These are phyloP conservation scores for Hypholoma sublateritium DNA, from an alignment of 768 basidiomycete species.

Conservation along the genomic window DNA sequence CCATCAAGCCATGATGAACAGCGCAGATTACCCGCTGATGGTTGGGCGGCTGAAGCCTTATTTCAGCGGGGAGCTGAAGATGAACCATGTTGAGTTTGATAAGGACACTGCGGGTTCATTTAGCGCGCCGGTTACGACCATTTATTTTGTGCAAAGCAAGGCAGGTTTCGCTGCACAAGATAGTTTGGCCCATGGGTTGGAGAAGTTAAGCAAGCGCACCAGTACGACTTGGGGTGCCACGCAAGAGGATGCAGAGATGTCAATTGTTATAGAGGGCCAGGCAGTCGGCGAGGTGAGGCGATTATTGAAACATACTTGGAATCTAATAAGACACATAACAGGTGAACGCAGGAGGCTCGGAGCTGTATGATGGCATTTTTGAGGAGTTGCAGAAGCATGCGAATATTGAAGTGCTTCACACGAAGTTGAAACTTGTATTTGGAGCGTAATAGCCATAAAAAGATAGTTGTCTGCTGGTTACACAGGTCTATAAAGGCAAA, in stretches of 20 bases:
- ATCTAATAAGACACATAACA: too few species aligned
- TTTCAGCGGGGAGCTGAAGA: constrained; percentile 11
- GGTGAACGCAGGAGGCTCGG: too few species aligned
- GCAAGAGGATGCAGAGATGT: constrained; percentile 1
- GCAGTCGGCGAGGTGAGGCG: constrained; percentile 5
- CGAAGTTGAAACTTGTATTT: background rate
- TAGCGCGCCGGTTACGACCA: constrained; percentile 10
- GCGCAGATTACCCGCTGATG: constrained; percentile 11
- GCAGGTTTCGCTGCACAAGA: background rate
- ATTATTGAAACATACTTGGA: too few species aligned
- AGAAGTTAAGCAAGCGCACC: background rate
- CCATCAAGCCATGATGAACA: constrained; percentile 15
- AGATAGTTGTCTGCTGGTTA: background rate
- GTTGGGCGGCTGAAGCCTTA: constrained; percentile 11
- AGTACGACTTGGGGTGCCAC: constrained; percentile 11
- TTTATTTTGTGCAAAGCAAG: constrained; percentile 7
- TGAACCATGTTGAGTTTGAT: constrained; percentile 18
- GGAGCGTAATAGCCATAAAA: background rate
- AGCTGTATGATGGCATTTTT: background rate
- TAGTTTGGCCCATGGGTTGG: background rate
- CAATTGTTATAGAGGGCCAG: constrained; percentile 12
- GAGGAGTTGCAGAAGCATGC: background rate
- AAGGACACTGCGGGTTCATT: constrained; percentile 11
- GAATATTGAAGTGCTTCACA: background rate
- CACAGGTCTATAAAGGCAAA: too few species aligned